Base-by-base conservation (phyloP, 768 basidiomycete genomes). In the Tremella mesenterica region DNA sequence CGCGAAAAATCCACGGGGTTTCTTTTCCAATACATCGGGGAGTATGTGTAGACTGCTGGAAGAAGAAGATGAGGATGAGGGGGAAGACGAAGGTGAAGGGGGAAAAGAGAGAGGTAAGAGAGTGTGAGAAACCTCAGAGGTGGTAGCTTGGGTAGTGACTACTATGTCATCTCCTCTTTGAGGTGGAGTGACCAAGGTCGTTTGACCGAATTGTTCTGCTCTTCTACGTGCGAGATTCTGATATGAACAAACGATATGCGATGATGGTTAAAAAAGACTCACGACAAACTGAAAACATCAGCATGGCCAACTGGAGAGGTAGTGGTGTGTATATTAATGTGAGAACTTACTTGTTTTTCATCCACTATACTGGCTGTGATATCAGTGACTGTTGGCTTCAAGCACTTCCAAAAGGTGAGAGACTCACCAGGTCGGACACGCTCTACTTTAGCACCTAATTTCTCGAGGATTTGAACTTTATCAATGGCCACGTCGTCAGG, bases 371-470 rank as follows among this genome's bases (percentile, higher is more conserved):
- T 93, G 3, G 88, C 86, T 3, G 44, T 3, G 26, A 25, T 3
- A 23, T 31, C 23, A 13, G 27, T 55, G 8, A 36, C 16, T 27
- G 31, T 51, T 8, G 4, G 10, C 13, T 41, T 29, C 14, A 12
- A 21, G 5, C n/a, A 23, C 29, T 14, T 7, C 31, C 14, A 31
- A 46, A 14, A n/a, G 14, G 45, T 6, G 29, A 29, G 9, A 18
- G 12, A 48, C 65, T 48, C 31, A 64, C 64, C 65, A 13, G 70
- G 69, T 36, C 69, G 36, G 44, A 73, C 75, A 48, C 85, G 80
- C 65, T 88, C 85, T 1, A 97, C 86, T n/a, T 81, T 77, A 0
- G 92, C 92, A 5, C 93, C 93, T 0, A 96, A 81, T 1, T 85
- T 82, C 52, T 80, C 77, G 18, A 97, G 75, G 0, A 88, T 84